A percentile compares a stretch with the other conserved stretches of the same genome.
Conservation (phyloP, 768 basidiomycete genomes). For the Royoungia palumana region DNA sequence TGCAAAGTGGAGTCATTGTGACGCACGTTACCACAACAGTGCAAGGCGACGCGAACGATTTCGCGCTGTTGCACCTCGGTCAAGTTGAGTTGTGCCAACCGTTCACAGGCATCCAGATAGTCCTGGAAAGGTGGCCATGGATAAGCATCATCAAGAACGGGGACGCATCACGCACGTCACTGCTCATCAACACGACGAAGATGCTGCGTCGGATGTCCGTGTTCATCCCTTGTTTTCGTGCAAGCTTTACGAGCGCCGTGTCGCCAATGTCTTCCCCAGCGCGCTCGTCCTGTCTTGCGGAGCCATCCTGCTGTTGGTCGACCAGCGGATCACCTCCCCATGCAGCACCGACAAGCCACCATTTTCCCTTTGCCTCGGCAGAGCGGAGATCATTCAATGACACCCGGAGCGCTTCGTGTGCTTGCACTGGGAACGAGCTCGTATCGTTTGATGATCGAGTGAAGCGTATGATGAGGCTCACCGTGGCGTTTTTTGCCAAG, state of each 20-base stretch:
- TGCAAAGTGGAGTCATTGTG: background rate
- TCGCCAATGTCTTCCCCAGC: constrained; percentile 30
- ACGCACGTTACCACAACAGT: constrained; percentile 86
- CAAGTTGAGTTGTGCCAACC: constrained; percentile 78
- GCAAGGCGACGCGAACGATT: constrained; percentile 86
- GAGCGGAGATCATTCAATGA: constrained; percentile 81
- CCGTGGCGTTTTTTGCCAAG: constrained; percentile 76
- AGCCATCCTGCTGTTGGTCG: constrained; percentile 51
- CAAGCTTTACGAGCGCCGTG: constrained; percentile 66
- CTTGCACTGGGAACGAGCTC: constrained; percentile 53
- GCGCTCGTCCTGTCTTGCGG: constrained; percentile 20
- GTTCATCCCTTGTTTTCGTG: constrained; percentile 96
- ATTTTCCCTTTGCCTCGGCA: constrained; percentile 86
- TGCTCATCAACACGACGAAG: constrained; percentile 94
- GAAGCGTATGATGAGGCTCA: constrained; percentile 23
- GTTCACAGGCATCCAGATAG: constrained; percentile 91
- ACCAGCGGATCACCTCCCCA: constrained; percentile 92
- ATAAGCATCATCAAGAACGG: background rate
- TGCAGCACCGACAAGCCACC: constrained; percentile 98
- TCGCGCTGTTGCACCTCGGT: constrained; percentile 92
- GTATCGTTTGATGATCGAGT: background rate
- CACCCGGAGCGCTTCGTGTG: constrained; percentile 83
- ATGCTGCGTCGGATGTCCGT: constrained; percentile 90
- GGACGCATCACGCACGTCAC: constrained; percentile 59
- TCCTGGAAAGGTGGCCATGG: constrained; percentile 52